A percentile compares a stretch with the other conserved stretches of the same genome.
phyloP scores from a whole-genome alignment of 331 rosid genomes.

The Pyracantha coccinea region DNA sequence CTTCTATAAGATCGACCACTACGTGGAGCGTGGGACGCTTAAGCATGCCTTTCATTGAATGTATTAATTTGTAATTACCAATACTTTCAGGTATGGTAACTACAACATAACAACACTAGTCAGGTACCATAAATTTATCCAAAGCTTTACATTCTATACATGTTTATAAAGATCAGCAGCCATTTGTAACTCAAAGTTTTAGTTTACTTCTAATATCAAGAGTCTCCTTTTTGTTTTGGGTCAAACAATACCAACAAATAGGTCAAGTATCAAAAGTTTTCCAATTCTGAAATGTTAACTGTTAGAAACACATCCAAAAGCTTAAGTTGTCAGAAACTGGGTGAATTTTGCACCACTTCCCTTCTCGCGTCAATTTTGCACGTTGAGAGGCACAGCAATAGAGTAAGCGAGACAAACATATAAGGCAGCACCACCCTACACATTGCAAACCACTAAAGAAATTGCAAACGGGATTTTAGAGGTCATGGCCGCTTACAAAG shows the following conservation, averaged over 20 bases:
- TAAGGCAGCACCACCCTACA: background rate
- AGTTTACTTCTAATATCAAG: background rate
- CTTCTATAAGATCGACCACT: background rate
- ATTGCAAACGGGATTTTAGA: background rate
- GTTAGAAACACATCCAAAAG: background rate
- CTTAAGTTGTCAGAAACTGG: background rate
- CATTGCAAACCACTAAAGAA: background rate
- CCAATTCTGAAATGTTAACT: background rate
- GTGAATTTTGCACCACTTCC: background rate
- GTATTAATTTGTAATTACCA: background rate
- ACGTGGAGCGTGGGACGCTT: background rate
- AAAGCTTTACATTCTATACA: background rate
- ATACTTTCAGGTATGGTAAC: background rate
- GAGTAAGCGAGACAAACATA: background rate
- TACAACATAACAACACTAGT: background rate
- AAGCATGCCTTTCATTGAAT: background rate
- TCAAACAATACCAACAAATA: background rate
- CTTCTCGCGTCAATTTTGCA: background rate
- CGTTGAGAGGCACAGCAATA: background rate
- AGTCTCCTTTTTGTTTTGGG: background rate
- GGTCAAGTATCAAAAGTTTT: background rate
- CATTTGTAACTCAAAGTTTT: background rate
- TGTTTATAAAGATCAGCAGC: background rate
- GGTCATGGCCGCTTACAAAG: background rate
- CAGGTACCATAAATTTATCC: background rate